Evolutionary conservation across 2,329 filamentous ascomycete genomes (phyloP).

Genomic region (Fusarium sp.): DNA sequence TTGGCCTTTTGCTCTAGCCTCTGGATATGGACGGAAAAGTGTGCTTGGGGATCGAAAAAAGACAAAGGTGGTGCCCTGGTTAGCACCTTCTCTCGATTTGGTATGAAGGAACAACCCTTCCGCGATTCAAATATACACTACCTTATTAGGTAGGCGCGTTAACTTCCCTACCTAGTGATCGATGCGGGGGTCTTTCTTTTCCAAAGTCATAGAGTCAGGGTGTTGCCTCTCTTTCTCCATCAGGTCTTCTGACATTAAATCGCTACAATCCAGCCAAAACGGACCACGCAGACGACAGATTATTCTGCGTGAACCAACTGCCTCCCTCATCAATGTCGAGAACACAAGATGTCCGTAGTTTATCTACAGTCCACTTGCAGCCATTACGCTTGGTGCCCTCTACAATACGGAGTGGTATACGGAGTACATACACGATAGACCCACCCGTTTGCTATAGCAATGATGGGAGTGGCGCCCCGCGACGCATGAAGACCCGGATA

Average conservation of each 20-base stretch:
- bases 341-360: background rate
- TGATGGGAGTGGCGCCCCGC: constrained; percentile 44
- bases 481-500: constrained; percentile 35
- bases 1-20: constrained; percentile 1
- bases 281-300: background rate
- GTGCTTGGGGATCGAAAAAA: background rate
- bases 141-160: background rate
- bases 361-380: background rate
- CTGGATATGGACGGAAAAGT: background rate
- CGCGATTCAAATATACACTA: background rate
- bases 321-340: background rate
- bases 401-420: constrained; percentile 15
- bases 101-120: constrained; percentile 18
- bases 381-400: constrained; percentile 21
- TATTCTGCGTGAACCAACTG: background rate
- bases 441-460: constrained; percentile 41
- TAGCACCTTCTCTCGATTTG: background rate
- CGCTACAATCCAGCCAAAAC: background rate
- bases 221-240: background rate
- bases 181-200: constrained; percentile 1
- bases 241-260: background rate
- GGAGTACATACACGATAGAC: constrained; percentile 14
- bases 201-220: background rate
- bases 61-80: background rate
- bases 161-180: background rate